Evolutionary conservation across 2,329 filamentous ascomycete species (phyloP).

Genomic region (Xylariaceae sp.): DNA sequence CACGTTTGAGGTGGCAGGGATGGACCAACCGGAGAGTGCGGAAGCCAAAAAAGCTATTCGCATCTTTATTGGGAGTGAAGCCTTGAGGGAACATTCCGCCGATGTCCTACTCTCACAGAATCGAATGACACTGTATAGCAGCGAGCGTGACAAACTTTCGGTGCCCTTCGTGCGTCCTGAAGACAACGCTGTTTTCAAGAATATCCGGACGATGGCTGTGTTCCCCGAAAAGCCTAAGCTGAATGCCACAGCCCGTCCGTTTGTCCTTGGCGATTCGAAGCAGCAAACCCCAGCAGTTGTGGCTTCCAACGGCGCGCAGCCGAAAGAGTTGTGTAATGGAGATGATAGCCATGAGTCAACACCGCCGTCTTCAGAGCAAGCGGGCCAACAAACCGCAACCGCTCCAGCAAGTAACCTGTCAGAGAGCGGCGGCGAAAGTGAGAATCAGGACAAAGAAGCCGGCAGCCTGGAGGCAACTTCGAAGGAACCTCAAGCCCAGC

Average conservation of each 20-base stretch:
- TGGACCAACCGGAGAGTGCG: constrained; percentile 52
- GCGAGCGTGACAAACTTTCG: constrained; percentile 82
- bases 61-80: constrained; percentile 88
- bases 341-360: constrained; percentile 42
- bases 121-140: constrained; percentile 82
- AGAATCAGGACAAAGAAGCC: constrained; percentile 39
- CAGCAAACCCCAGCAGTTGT: constrained; percentile 15
- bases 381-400: constrained; percentile 37
- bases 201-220: constrained; percentile 67
- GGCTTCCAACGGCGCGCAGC: constrained; percentile 27
- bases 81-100: constrained; percentile 81
- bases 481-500: constrained; percentile 34
- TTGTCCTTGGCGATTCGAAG: constrained; percentile 44
- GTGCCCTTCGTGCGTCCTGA: constrained; percentile 93
- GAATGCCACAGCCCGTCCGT: constrained; percentile 54
- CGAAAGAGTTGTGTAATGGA: constrained; percentile 34
- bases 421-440: constrained; percentile 50
- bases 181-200: constrained; percentile 78
- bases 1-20: constrained; percentile 73
- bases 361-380: constrained; percentile 39
- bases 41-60: constrained; percentile 69
- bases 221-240: constrained; percentile 59
- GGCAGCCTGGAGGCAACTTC: constrained; percentile 28
- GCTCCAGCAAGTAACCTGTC: constrained; percentile 41
- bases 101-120: constrained; percentile 93